phyloP scores from a whole-genome alignment of 441 rosid species.

The Pelargonium myrrhifolium region DNA sequence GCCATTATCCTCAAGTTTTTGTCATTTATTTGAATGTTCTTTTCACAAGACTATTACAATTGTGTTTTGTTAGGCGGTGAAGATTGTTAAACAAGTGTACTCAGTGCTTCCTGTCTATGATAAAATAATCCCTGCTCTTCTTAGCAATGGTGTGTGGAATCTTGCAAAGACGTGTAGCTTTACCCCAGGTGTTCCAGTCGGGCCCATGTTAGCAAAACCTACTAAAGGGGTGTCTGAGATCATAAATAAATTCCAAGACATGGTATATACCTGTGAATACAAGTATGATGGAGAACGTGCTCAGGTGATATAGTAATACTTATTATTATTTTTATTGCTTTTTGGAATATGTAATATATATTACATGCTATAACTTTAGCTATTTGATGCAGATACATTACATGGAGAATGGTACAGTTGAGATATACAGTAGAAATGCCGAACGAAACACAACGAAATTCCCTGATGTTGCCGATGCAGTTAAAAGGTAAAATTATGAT shows the following conservation, averaged over 20 bases:
- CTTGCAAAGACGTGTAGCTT: conserved; percentile 64
- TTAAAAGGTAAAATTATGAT: conserved; percentile 49
- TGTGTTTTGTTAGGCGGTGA: conserved; percentile 60
- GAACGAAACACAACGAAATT: conserved; percentile 83
- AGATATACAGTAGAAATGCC: conserved; percentile 91
- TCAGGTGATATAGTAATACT: conserved; percentile 42
- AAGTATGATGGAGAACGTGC: conserved; percentile 98
- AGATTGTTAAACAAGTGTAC: conserved; percentile 76
- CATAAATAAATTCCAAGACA: conserved; percentile 72
- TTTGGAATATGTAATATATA: neutral
- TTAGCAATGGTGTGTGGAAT: conserved; percentile 71
- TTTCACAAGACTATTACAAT: neutral
- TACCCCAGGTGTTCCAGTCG: conserved; percentile 79
- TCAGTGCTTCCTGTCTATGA: conserved; percentile 88
- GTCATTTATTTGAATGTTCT: neutral
- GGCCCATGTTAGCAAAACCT: conserved; percentile 95
- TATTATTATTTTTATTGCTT: neutral
- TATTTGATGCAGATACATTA: conserved; percentile 58
- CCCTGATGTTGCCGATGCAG: conserved; percentile 71
- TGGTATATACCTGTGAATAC: conserved; percentile 72
- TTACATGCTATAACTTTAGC: conserved; percentile 14
- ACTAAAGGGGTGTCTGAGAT: conserved; percentile 77
- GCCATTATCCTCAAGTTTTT: neutral
- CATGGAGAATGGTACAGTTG: conserved; percentile 74
- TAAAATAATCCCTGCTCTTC: conserved; percentile 72